These are phyloP conservation scores for Drosera capensis DNA, from an alignment of 148 eudicot genomes.

Conservation along the genomic window DNA sequence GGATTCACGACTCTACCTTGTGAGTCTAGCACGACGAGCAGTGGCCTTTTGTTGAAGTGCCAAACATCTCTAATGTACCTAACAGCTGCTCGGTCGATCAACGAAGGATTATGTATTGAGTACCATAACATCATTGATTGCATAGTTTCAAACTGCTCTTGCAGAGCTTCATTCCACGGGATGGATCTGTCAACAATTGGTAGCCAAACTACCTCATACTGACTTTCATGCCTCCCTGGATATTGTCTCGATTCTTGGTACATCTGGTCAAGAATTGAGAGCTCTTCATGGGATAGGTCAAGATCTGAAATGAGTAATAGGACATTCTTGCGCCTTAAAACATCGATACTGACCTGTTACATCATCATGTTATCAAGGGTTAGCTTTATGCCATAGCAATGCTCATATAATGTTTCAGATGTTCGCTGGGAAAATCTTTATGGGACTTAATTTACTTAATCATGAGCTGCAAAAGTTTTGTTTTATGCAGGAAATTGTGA, in stretches of 20 bases:
- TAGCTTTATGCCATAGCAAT: neutral
- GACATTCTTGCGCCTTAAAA: slow-evolving; percentile 44
- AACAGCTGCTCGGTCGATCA: slow-evolving; percentile 44
- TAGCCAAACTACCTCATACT: slow-evolving; percentile 68
- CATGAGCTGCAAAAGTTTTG: too few species aligned
- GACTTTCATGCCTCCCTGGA: slow-evolving; percentile 34
- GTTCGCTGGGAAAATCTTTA: too few species aligned
- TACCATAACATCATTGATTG: slow-evolving; percentile 49
- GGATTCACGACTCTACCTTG: slow-evolving; percentile 42
- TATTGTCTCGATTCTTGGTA: slow-evolving; percentile 38
- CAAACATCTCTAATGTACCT: slow-evolving; percentile 49
- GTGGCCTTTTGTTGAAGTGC: slow-evolving; percentile 48
- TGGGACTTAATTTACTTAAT: too few species aligned
- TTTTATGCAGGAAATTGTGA: too few species aligned
- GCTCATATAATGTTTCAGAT: too few species aligned
- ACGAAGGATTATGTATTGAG: slow-evolving; percentile 39
- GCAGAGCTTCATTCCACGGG: slow-evolving; percentile 26
- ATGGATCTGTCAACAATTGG: slow-evolving; percentile 32
- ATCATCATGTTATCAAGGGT: neutral
- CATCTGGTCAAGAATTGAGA: slow-evolving; percentile 43
- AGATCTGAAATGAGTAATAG: slow-evolving; percentile 49
- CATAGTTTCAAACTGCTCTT: slow-evolving; percentile 23
- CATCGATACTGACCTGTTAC: slow-evolving; percentile 36
- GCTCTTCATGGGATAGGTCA: slow-evolving; percentile 49
- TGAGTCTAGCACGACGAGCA: slow-evolving; percentile 67